Evolutionary conservation across 164 flowering plant genomes (phyloP).

Genomic region (Tetrastigma voinierianum): DNA sequence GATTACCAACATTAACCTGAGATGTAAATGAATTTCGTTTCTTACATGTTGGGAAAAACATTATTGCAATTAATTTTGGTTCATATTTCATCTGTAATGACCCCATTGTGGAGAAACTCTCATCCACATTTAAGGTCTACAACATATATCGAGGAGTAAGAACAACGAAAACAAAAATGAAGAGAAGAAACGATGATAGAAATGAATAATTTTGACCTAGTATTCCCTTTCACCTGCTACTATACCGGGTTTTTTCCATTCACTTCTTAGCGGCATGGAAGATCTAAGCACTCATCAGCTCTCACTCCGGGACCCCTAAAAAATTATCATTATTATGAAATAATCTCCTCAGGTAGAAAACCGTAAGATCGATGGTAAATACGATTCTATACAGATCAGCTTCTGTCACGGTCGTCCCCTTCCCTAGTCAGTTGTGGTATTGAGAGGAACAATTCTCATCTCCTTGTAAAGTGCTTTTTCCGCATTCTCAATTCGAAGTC

Average conservation of each 20-base stretch:
- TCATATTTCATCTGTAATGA: no score
- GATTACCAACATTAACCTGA: no score
- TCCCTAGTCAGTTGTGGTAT: slow-evolving; percentile 9
- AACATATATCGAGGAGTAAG: no score
- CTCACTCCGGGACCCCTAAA: not conserved
- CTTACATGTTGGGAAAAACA: no score
- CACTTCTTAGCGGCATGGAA: not conserved
- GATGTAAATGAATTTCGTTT: no score
- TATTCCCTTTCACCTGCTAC: no score
- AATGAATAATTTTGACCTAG: no score
- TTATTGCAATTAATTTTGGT: no score
- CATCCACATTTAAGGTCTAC: no score
- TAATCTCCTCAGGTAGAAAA: not conserved
- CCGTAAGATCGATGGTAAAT: not conserved
- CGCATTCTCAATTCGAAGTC: slow-evolving; percentile 34
- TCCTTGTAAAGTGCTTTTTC: slow-evolving; percentile 35
- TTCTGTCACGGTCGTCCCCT: not conserved
- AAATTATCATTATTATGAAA: not conserved
- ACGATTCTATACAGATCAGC: slow-evolving; percentile 9
- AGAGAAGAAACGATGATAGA: no score
- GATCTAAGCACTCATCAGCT: not conserved
- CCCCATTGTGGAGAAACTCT: no score
- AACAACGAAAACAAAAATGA: no score
- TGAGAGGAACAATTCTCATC: slow-evolving; percentile 23
- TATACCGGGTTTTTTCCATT: not conserved